Base-by-base conservation (phyloP, 164 flowering plant genomes). In the Annona cherimola region DNA sequence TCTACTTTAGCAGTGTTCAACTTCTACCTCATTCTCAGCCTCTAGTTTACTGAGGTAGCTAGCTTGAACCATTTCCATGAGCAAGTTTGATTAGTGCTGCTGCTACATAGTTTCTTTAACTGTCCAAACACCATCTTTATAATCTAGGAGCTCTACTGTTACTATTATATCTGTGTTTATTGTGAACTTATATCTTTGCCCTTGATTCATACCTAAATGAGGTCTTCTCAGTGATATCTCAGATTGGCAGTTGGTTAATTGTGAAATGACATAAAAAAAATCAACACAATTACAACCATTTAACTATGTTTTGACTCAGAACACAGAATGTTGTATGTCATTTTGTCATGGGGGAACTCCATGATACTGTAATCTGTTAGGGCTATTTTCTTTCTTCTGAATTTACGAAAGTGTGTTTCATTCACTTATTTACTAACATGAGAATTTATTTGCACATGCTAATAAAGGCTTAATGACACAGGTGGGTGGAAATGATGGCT, bases 401-500 rank as follows among this genome's bases (percentile, higher is more conserved):
- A 26, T 26, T 26, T 50, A 7, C 14, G 57, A 50, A 50, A 50
- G 57, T 50, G 9, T 2, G 9, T 50, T 6, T 50, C 14, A 7
- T n/a, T 20, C 63, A 2, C 63, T 61, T n/a, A 61, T 61, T 8
- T 7, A 2, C 4, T 42, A 40, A 63, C 42, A 35, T 35, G 16
- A 12, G 26, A 40, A 7, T 66, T 66, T 12, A 18, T 66, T 8
- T 18, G 69, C 69, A 43, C 41, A 14, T 18, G 67, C 6, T 42
- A 64, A 71, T 26, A 4, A 9, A 61, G 50, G 44, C 70, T 8
- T 71, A 26, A 5, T 73, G 73, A 16, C 80, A 78, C 87, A 94
- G 98, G 69, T 94, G 97, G 97, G 96, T 94, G 35, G 97, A 94
- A 85, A 89, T 92, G 94, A 94, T 94, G 99, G 99, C 95, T 61